Evolutionary conservation across 257 asterid species (phyloP), one percentile per base, ranked within the genome.

Genomic region (Rehmannia glutinosa): DNA sequence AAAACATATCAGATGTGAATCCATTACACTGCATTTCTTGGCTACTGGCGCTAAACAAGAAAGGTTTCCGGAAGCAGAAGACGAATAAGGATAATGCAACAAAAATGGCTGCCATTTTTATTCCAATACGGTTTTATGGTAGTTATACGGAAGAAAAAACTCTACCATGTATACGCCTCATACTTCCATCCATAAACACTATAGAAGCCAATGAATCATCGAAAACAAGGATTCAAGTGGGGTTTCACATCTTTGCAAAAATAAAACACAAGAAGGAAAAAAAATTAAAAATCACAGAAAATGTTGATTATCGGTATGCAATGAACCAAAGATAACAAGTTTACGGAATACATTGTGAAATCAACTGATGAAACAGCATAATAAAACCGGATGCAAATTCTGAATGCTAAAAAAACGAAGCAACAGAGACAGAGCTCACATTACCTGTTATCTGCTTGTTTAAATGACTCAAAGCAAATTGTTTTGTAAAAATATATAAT

Each of bases 391-490:
- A 3, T 20, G 8, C 19, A 16, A 49, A 52, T 6, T 20, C 25
- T 16, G 20, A 11, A 42, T 1, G 64, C 23, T 15, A 38, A 49
- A 33, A 24, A 19, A 19, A 21, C 12, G 0, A 35, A 35, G 42
- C 32, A 33, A 15, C 16, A 0, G 24, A 24, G 66, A 28, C 25
- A 54, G 63, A 42, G 59, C 46, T 47, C 32, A 33, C n/a, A 1
- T 51, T 28, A 52, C 75, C 75, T 71, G 54, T 13, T 8, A 64
- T 33, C 62, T 16, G 77, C 38, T 65, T 17, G 77, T 28, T 47
- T 15, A 45, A 57, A 55, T 65, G 73, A 0, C 69, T 23, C 62
- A 38, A 1, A 57, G 50, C 35, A 47, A 57, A 49, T 16, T 23
- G 17, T 50, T 30, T 10, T 49, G n/a, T 23, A 2, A 5, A n/a